Conservation (phyloP, 2,329 filamentous ascomycete genomes). For the Fonsecaea pugnacius region DNA sequence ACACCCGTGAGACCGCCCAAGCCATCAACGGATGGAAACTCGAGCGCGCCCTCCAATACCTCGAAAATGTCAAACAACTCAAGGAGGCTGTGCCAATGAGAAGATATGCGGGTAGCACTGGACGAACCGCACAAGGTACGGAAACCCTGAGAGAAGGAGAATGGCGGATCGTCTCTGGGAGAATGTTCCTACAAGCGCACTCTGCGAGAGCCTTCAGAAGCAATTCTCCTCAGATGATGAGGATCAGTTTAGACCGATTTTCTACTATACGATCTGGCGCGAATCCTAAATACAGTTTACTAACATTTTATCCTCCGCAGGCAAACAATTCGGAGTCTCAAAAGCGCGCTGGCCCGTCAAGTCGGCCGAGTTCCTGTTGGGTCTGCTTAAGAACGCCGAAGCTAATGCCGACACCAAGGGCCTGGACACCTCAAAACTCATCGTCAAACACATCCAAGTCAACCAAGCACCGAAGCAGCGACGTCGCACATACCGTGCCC, state of each 20-base stretch:
- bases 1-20: constrained; percentile 99
- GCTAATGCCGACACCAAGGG: constrained; percentile 97
- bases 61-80: constrained; percentile 97
- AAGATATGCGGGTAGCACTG: constrained; percentile 93
- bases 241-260: background rate
- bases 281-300: background rate
- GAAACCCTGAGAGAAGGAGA: background rate
- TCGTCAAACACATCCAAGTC: constrained; percentile 99
- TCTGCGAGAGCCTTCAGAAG: background rate
- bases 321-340: constrained; percentile 98
- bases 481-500: constrained; percentile 98
- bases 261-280: background rate
- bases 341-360: constrained; percentile 99
- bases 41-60: constrained; percentile 90
- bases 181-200: background rate
- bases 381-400: constrained; percentile 96
- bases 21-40: constrained; percentile 99
- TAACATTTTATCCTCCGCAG: constrained; percentile 54
- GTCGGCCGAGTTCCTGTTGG: constrained; percentile 97
- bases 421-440: constrained; percentile 93
- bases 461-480: constrained; percentile 99
- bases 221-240: background rate
- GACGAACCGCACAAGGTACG: constrained; percentile 97
- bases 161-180: background rate
- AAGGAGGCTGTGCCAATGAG: constrained; percentile 98